Percentiles rank a stretch among this genome's conserved stretches.
Evolutionary conservation across 2,329 filamentous ascomycete species (phyloP).

Genomic region (Leptographium procerum): DNA sequence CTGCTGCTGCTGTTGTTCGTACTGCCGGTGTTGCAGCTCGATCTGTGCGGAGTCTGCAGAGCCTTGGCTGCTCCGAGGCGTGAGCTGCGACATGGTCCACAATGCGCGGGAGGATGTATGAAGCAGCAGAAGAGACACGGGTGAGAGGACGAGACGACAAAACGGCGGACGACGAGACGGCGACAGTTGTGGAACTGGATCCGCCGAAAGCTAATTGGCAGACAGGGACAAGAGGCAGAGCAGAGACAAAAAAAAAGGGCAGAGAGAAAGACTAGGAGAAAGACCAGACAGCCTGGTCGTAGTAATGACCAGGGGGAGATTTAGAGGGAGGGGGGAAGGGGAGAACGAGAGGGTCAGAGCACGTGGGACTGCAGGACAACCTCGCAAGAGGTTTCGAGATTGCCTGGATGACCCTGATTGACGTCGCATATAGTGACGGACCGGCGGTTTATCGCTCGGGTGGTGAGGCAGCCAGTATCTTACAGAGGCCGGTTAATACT

Average conservation of each 20-base stretch:
- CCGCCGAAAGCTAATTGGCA: not conserved
- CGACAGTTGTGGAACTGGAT: not conserved
- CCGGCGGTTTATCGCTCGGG: constrained; percentile 5
- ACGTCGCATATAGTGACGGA: constrained; percentile 30
- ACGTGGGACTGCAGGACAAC: constrained; percentile 18
- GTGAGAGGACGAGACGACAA: not conserved
- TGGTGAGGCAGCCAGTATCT: not conserved
- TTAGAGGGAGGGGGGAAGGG: not conserved
- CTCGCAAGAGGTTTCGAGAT: constrained; percentile 26
- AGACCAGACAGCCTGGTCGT: too few species aligned
- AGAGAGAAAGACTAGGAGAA: not conserved
- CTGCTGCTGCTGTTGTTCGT: not conserved
- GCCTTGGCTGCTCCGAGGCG: constrained; percentile 32
- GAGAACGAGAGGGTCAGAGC: constrained; percentile 21
- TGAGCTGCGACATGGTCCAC: constrained; percentile 43
- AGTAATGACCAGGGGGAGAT: not conserved
- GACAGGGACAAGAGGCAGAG: too few species aligned
- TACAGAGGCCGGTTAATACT: not conserved
- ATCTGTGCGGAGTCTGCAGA: not conserved
- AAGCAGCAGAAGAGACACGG: not conserved
- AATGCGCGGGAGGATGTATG: constrained; percentile 18
- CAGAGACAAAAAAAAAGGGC: not conserved
- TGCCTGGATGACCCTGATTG: constrained; percentile 34
- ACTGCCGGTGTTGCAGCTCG: not conserved
- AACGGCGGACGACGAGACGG: not conserved